Evolutionary conservation across 441 rosid genomes (phyloP), one percentile per base, ranked within the genome.

Genomic region (Monsonia emarginata): DNA sequence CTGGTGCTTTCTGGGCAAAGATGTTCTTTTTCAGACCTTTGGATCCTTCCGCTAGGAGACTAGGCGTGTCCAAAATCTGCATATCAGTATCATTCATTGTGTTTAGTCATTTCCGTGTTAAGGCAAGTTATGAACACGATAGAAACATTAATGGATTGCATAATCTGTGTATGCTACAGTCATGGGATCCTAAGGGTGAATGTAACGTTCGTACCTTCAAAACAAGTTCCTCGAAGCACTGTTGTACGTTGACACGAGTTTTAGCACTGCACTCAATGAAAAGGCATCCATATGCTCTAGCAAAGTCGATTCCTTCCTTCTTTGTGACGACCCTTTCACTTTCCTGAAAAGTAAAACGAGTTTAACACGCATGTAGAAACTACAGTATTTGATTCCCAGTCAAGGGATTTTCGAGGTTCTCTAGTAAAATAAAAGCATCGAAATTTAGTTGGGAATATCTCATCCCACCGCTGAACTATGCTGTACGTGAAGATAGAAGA

Each of bases 31-130:
- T 89, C 77, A 86, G 82, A 40, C 92, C 92, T 19, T 85, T 77
- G 0, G 96, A 85, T 8, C 93, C 95, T 74, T 89, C 93, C 0
- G 90, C 89, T 74, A 84, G 56, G 42, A 92, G 87, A 73, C 90
- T 88, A 0, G 96, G 96, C 0, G 95, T 85, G 65, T 92, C 98
- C 84, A 89, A 80, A 16, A 92, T 92, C 98, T 92, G 80, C 77
- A 68, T 24, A 46, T 57, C 8, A 25, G 11, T 8, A 63, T 30
- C 18, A 25, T 21, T 7, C 28, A 3, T 24, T 36, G 19, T 22
- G 8, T 59, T 36, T 3, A 0, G 25, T 9, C 24, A 19, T 40
- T 44, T 24, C 25, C 13, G 4, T 32, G 24, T 16, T 46, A 31
- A 8, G 26, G 22, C 1, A 10, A 46, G 14, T 54, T 31, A 27